Base-by-base conservation (phyloP, 257 asterid species). In the Plantago major region DNA sequence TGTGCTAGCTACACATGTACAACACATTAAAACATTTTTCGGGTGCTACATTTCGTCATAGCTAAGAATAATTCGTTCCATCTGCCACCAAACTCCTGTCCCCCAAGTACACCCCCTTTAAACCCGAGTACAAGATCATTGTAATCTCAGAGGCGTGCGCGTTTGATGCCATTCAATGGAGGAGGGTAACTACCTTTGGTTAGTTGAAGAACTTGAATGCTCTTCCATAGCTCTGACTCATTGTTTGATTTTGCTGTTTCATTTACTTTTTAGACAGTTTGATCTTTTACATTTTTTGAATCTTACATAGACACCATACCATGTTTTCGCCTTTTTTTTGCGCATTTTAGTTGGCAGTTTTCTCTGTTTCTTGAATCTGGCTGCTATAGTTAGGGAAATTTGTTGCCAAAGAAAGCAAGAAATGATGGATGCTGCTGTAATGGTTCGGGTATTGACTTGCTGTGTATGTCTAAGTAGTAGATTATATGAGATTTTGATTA, bases 191-290 rank as follows among this genome's bases (percentile, higher is more conserved):
- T 63, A 18, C 42, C 47, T 9, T 16, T 59, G 58, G 81, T 85
- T 87, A 67, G 94, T 80, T 84, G 88, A 77, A 76, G 62, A 67
- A 37, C 70, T 67, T 81, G 79, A 86, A 86, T 77, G 90, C 83
- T 45, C 4, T 43, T 46, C 4, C 45, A 48, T n/a, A 54, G 56
- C 18, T 22, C 26, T 67, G 81, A 63, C 83, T 68, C 65, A 45
- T 62, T 78, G 76, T 75, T 72, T 65, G 28, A 62, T 73, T 67
- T 71, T 57, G 58, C 43, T 64, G 55, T 74, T 74, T 69, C 65
- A 67, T 40, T 64, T 58, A 71, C 67, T 77, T 70, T 62, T 70
- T 28, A 63, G 71, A 11, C 64, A 51, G 45, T 66, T 63, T 72
- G 58, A 22, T 22, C 26, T 82, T 65, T 74, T 82, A 12, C 74